phyloP scores from a whole-genome alignment of 371 early-diverging fungal species.

The Rhizopus stolonifer region DNA sequence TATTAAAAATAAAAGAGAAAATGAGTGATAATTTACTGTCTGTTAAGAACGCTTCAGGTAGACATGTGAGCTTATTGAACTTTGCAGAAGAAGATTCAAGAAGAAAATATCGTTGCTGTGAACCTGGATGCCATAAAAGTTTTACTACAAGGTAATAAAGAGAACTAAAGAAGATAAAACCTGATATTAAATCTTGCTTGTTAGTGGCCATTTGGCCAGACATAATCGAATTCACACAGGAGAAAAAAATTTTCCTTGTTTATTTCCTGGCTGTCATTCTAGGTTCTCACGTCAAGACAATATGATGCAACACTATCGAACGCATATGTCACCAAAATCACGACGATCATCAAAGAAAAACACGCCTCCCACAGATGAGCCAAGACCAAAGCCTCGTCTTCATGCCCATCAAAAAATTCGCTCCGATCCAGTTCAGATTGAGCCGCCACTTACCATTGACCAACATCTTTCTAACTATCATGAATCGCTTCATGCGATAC shows the following conservation, averaged over 20 bases:
- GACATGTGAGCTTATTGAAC: conserved; percentile 44
- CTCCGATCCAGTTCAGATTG: conserved; percentile 38
- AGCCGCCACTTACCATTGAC: conserved; percentile 48
- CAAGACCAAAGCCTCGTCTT: conserved; percentile 35
- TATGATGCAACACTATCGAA: conserved; percentile 90
- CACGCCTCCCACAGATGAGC: conserved; percentile 20
- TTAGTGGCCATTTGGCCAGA: conserved; percentile 82
- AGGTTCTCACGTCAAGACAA: conserved; percentile 88
- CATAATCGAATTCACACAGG: conserved; percentile 92
- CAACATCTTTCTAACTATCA: conserved; percentile 47
- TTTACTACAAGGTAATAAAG: conserved; percentile 58
- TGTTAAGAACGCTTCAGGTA: conserved; percentile 39
- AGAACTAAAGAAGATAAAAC: background rate
- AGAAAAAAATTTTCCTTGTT: conserved; percentile 87
- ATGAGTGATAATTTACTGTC: conserved; percentile 32
- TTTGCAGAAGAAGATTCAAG: conserved; percentile 29
- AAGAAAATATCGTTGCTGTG: conserved; percentile 57
- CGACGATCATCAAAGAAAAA: conserved; percentile 51
- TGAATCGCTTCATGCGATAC: conserved; percentile 19
- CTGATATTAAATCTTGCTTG: background rate
- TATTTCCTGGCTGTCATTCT: conserved; percentile 76
- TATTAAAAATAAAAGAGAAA: background rate
- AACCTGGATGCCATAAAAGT: conserved; percentile 58
- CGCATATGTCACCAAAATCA: conserved; percentile 77
- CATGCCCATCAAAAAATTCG: conserved; percentile 48